Base-by-base conservation (phyloP, 2,329 filamentous ascomycete genomes). In the Penicillium sp. region DNA sequence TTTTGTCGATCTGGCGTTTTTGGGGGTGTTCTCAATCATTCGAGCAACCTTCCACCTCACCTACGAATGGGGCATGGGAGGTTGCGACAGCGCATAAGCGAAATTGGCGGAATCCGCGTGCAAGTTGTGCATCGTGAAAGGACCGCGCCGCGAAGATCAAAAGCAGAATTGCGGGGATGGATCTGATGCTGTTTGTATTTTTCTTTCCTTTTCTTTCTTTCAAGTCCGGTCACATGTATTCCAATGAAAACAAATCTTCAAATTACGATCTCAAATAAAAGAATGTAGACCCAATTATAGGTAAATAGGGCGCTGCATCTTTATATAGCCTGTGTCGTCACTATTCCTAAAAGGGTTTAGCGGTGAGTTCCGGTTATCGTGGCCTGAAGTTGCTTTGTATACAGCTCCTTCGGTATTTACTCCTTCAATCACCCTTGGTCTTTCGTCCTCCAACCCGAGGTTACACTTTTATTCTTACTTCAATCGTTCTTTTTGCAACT, bases 351-450 rank as follows among this genome's bases (percentile, higher is more conserved):
- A 57, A 3, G 8, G 62, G 65, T 53, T 60, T 69, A 69, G 65
- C 51, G 62, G 34, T 39, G 40, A 62, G 67, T 73, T 74, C 62
- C 67, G 69, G 70, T 62, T 62, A 74, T 72, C 71, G 72, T 75
- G 72, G 69, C 72, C 72, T 75, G 70, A 72, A 69, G 66, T 64
- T 50, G 57, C 62, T 60, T 61, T 61, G 60, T 61, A 65, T 61
- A 62, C 55, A 41, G 48, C 54, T 60, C 57, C 54, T 45, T 36
- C 55, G 43, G 50, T 63, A 58, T 60, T 59, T 58, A 56, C 55
- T 57, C 50, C 54, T 46, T 53, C 41, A 51, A 45, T 52, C 42
- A 24, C 32, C 48, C 51, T 56, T 55, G 52, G 10, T 54, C 47
- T 51, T 48, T 47, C 38, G 18, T 52, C 27, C 13, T 36, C 34